A percentile compares a stretch with the other conserved stretches of the same genome.
Evolutionary conservation across 352 stramenopile genomes (phyloP).

Genomic region (Peronospora belbahrii): DNA sequence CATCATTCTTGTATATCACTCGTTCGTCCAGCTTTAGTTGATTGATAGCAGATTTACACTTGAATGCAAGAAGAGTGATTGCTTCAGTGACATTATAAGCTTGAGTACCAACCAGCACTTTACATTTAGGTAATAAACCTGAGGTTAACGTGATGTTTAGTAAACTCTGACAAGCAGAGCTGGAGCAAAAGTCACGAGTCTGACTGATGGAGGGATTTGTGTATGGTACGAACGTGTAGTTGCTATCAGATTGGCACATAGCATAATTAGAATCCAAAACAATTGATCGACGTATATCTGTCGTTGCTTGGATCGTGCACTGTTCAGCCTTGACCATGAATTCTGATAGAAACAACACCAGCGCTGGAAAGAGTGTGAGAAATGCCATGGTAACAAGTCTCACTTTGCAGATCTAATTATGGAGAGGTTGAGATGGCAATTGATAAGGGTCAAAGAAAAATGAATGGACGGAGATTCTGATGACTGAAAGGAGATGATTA

Average conservation of each 20-base stretch:
- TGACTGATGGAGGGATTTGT: conserved; percentile 2
- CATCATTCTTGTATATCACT: conserved; percentile 4
- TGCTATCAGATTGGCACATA: conserved; percentile 16
- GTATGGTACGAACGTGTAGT: conserved; percentile 14
- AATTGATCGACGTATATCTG: conserved; percentile 1
- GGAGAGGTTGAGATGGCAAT: not conserved
- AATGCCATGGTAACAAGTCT: not conserved
- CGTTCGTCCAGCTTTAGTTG: conserved; percentile 8
- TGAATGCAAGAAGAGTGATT: not conserved
- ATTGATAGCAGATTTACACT: conserved; percentile 1
- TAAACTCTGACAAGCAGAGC: conserved; percentile 17
- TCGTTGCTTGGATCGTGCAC: conserved; percentile 8
- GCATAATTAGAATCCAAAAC: conserved; percentile 6
- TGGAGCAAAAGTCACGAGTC: conserved; percentile 12
- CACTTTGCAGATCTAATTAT: conserved; percentile 7
- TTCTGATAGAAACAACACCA: conserved; percentile 2
- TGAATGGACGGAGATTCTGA: not conserved
- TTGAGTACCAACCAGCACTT: conserved; percentile 4
- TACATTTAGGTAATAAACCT: conserved; percentile 11
- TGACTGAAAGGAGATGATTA: not conserved
- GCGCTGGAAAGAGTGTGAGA: not conserved
- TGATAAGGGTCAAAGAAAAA: not conserved
- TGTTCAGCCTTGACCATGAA: conserved; percentile 1
- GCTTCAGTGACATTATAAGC: conserved; percentile 9
- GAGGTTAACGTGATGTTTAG: conserved; percentile 5